These are phyloP conservation scores for Penicillium crustosum DNA, from an alignment of 2,329 filamentous ascomycete genomes.

Conservation along the genomic window DNA sequence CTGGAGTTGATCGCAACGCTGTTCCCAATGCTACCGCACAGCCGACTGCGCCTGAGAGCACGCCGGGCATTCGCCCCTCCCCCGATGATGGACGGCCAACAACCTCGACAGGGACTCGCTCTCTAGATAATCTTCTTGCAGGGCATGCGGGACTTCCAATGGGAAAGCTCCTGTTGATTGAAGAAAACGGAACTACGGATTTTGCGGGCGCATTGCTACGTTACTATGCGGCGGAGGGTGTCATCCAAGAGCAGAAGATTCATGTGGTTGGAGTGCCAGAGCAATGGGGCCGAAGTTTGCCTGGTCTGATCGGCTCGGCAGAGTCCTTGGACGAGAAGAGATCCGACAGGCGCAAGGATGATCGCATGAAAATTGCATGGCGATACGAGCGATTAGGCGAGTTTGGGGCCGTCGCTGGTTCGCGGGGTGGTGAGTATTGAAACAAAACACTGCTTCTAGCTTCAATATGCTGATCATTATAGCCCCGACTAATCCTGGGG, in stretches of 20 bases:
- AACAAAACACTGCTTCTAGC: background rate
- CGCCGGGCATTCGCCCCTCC: conserved; percentile 71
- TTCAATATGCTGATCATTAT: conserved; percentile 20
- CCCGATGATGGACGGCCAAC: conserved; percentile 83
- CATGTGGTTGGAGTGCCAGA: conserved; percentile 81
- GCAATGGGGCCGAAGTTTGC: conserved; percentile 78
- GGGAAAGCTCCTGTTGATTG: conserved; percentile 75
- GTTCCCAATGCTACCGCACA: conserved; percentile 28
- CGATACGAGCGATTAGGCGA: conserved; percentile 84
- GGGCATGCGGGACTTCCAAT: conserved; percentile 83
- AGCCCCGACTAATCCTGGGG: conserved; percentile 32
- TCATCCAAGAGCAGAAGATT: conserved; percentile 85
- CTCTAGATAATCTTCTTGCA: conserved; percentile 79
- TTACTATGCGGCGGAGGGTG: conserved; percentile 90
- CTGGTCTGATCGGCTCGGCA: conserved; percentile 62
- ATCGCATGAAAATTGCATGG: conserved; percentile 99
- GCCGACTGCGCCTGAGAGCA: conserved; percentile 32
- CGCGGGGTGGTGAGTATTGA: conserved; percentile 57
- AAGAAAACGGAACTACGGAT: conserved; percentile 91
- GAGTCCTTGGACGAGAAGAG: conserved; percentile 47
- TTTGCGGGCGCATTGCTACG: conserved; percentile 80
- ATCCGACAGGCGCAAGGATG: conserved; percentile 48
- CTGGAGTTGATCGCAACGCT: conserved; percentile 37
- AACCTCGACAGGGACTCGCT: conserved; percentile 86
- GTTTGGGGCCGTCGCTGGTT: conserved; percentile 57